These are phyloP conservation scores for Datisca glomerata DNA, from an alignment of 306 rosid species.

Conservation along the genomic window DNA sequence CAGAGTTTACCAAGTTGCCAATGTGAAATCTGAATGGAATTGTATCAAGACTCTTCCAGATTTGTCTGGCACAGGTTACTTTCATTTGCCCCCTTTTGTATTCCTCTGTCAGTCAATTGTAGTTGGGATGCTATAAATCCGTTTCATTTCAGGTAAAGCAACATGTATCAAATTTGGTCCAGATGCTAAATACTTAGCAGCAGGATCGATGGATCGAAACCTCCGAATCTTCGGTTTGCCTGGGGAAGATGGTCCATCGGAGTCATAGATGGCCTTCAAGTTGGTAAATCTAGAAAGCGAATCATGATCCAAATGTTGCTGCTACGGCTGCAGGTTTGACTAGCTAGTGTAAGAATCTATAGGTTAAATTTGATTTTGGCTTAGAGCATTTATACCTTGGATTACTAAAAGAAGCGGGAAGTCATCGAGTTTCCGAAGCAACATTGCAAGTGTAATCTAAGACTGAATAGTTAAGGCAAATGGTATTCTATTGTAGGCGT, in stretches of 20 bases:
- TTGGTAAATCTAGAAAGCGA: conserved; percentile 3
- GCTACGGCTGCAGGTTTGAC: background rate
- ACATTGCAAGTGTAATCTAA: background rate
- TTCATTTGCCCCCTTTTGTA: background rate
- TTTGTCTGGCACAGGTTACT: conserved; percentile 88
- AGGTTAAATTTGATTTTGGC: no score
- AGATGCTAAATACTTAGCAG: conserved; percentile 80
- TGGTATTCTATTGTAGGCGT: no score
- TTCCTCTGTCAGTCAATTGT: background rate
- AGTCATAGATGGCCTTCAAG: conserved; percentile 21
- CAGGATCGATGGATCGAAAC: conserved; percentile 92
- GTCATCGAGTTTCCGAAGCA: background rate
- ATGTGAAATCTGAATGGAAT: conserved; percentile 94
- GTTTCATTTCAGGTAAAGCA: conserved; percentile 48
- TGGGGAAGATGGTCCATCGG: conserved; percentile 30
- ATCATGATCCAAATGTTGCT: background rate
- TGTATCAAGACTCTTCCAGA: conserved; percentile 86
- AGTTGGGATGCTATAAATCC: background rate
- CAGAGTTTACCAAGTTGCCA: conserved; percentile 94
- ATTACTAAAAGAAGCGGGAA: conserved; percentile 3
- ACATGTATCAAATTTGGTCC: conserved; percentile 70
- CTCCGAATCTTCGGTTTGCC: conserved; percentile 86
- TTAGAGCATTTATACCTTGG: background rate
- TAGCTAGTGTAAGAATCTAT: no score
- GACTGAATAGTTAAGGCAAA: background rate